Percentiles rank a stretch among this genome's conserved stretches.
phyloP scores from a whole-genome alignment of 805 yeast species.

The Soucietia sequanensis region DNA sequence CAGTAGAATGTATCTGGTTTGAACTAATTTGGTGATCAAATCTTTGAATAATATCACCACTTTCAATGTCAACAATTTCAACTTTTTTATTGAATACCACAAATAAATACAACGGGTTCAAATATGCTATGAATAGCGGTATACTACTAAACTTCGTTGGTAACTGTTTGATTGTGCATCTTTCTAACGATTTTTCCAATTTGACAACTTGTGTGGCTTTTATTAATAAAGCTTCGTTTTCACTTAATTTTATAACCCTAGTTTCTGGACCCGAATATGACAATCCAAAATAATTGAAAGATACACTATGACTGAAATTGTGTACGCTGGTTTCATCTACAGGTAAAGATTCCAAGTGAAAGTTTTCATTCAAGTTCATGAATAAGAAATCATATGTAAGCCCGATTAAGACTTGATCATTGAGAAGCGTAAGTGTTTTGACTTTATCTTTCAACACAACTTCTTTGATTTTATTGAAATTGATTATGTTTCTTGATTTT shows the following conservation, averaged over 20 bases:
- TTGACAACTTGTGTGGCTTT: constrained; percentile 33
- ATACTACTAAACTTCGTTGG: constrained; percentile 17
- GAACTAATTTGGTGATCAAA: constrained; percentile 31
- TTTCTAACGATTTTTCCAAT: constrained; percentile 7
- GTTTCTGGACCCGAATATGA: constrained; percentile 26
- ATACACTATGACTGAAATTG: constrained; percentile 19
- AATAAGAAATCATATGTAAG: constrained; percentile 24
- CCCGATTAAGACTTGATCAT: constrained; percentile 19
- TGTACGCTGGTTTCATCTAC: constrained; percentile 17
- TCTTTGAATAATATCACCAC: constrained; percentile 35
- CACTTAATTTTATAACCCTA: constrained; percentile 16
- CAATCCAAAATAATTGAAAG: constrained; percentile 41
- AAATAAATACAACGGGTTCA: constrained; percentile 34
- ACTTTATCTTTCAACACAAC: constrained; percentile 30
- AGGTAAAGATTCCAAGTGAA: constrained; percentile 13
- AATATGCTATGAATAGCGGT: constrained; percentile 25
- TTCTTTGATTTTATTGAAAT: constrained; percentile 23
- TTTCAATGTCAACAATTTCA: constrained; percentile 33
- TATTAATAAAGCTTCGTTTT: constrained; percentile 21
- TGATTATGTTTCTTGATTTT: constrained; percentile 30
- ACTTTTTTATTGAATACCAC: constrained; percentile 28
- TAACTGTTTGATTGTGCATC: constrained; percentile 4
- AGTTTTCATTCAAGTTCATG: constrained; percentile 20
- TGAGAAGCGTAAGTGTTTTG: constrained; percentile 14
- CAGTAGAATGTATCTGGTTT: constrained; percentile 16